Evolutionary conservation across 495 filamentous ascomycete genomes (phyloP), one percentile per base, ranked within the genome.

Genomic region (Pseudotulostoma volvatum): DNA sequence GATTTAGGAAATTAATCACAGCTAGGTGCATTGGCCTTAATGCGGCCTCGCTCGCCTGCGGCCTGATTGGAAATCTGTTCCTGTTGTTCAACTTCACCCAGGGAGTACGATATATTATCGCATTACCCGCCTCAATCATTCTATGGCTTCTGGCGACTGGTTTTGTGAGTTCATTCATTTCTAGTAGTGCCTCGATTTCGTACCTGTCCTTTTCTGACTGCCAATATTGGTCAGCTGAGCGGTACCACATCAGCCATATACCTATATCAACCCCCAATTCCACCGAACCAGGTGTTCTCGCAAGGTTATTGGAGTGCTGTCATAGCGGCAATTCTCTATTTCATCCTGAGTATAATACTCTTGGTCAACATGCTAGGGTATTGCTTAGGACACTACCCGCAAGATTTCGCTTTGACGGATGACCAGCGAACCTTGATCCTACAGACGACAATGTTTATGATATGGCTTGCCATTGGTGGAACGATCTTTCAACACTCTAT

Each of bases 11-110:
- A 16, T 28, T 11, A 28, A 28, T 28, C 23, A 11, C 23, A 5
- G 15, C 9, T 28, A 64, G 62, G 62, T 55, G 53, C 36, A 60
- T 71, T 41, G 60, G 61, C 5, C 45, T 77, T n/a, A 86, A 86
- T 54, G 76, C 67, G 2, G 54, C 70, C 9, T 81, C 77, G 11
- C 63, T 86, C 4, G 68, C 65, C 4, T 74, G 62, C 38, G 81
- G 79, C 4, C 69, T 84, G 18, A 52, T 70, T 1, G 81, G 81
- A 3, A 84, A 87, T 49, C 38, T 82, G 3, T 76, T 80, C 44
- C 60, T 86, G n/a, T 54, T 85, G 1, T 67, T 79, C 41, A 94
- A 93, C 57, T 94, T 95, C 66, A 84, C 86, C 3, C 68, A 71
- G 33, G 64, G 74, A 3, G 66, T 94, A 7, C 70, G 82, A 17